Evolutionary conservation across 2,329 filamentous ascomycete genomes (phyloP).

Genomic region (Colletotrichum tropicicola): DNA sequence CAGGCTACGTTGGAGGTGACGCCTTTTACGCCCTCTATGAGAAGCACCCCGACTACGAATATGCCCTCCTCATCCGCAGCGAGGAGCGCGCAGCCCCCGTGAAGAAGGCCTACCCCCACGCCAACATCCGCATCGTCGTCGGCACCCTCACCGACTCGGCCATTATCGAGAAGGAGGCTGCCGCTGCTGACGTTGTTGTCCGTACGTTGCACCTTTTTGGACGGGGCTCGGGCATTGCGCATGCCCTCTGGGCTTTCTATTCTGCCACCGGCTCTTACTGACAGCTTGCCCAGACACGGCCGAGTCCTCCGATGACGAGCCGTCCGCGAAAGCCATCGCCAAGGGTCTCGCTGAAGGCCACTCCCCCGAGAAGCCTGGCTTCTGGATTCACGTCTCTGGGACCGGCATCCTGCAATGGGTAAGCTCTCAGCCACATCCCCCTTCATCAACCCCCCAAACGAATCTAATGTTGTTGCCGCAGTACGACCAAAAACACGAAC

Average conservation of each 20-base stretch:
- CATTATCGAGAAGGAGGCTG: conserved; percentile 60
- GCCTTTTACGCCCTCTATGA: conserved; percentile 53
- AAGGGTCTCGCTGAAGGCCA: conserved; percentile 55
- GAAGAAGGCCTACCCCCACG: conserved; percentile 51
- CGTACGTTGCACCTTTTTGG: conserved; percentile 51
- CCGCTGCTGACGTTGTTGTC: conserved; percentile 59
- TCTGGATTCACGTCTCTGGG: conserved; percentile 61
- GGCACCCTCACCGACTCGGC: conserved; percentile 55
- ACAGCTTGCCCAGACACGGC: conserved; percentile 50
- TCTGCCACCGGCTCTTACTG: too few relatives aligned
- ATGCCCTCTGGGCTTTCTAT: too few relatives aligned
- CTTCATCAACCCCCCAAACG: background rate
- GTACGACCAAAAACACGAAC: conserved; percentile 50
- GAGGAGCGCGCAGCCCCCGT: conserved; percentile 54
- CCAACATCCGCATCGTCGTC: conserved; percentile 53
- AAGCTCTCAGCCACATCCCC: background rate
- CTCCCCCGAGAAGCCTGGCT: conserved; percentile 52
- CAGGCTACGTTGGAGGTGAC: conserved; percentile 63
- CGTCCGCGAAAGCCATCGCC: conserved; percentile 53
- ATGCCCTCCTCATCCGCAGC: conserved; percentile 56
- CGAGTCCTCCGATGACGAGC: conserved; percentile 55
- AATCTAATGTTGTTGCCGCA: background rate
- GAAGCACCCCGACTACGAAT: conserved; percentile 56
- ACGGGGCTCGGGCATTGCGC: too few relatives aligned
- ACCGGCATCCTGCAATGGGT: conserved; percentile 55